phyloP scores from a whole-genome alignment of 1,284 basidiomycete species.

The Heterobasidion irregulare region DNA sequence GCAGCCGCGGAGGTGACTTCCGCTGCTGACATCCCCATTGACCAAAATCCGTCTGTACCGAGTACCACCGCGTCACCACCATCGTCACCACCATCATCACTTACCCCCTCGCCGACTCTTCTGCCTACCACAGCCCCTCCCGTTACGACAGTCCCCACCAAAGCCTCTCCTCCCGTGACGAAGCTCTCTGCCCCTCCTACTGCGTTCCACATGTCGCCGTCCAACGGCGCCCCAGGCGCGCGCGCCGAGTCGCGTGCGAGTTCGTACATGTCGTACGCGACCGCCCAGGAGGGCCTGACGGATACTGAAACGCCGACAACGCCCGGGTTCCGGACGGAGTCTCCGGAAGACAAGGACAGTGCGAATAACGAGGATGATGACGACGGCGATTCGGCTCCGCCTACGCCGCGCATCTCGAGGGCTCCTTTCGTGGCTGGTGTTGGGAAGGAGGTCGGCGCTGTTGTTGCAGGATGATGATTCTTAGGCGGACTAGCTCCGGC shows the following conservation, averaged over 20 bases:
- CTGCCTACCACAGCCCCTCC: background rate
- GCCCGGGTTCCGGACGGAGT: background rate
- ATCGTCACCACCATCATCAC: background rate
- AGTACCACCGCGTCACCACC: background rate
- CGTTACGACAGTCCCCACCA: background rate
- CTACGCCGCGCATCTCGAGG: background rate
- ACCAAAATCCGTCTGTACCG: background rate
- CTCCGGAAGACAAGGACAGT: too few species aligned
- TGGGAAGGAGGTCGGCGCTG: background rate
- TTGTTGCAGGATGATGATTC: background rate
- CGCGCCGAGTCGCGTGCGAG: conserved; percentile 22
- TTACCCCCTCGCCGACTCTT: background rate
- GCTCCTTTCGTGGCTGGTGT: background rate
- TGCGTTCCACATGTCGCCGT: conserved; percentile 16
- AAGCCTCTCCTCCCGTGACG: background rate
- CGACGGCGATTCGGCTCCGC: too few species aligned
- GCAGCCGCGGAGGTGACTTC: background rate
- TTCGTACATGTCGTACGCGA: conserved; percentile 21
- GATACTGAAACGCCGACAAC: conserved; percentile 1
- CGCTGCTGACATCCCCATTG: background rate
- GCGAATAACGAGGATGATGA: background rate
- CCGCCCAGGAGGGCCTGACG: conserved; percentile 15
- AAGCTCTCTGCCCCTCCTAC: conserved; percentile 15
- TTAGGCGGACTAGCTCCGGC: too few species aligned
- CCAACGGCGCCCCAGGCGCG: conserved; percentile 5